Evolutionary conservation across 495 filamentous ascomycete species (phyloP), one percentile per base, ranked within the genome.

Genomic region (Glonium stellatum): DNA sequence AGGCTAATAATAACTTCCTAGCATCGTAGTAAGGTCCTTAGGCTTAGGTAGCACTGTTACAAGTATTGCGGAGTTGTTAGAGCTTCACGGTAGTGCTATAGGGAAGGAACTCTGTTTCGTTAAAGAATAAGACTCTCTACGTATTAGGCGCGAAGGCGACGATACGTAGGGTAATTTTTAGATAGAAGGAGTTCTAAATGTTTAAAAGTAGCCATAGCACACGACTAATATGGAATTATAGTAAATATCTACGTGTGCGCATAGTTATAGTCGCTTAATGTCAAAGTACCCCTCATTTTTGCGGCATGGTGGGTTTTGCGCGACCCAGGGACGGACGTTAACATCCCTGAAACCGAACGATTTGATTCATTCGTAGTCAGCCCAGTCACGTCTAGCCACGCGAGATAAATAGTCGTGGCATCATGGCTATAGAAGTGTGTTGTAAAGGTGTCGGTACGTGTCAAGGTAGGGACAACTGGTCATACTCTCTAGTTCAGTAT

Each of bases 121-220:
- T 21, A 54, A 13, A 48, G 22, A 60, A 60, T 18, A 37, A 52
- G 48, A 41, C 48, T 39, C 35, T 60, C 31, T 55, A 21, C 25
- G 39, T 54, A 42, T 62, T 53, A 62, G 35, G 59, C 42, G 53
- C 48, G 44, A 53, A 61, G 59, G 39, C 59, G 41, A 62, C 25
- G 37, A 57, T 57, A 48, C 53, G 41, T n/a, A 62, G 57, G 27
- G 53, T 62, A 56, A 62, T 62, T 61, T 62, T 57, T 57, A 57
- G 53, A 39, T 57, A 37, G 41, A 53, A 62, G 44, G 53, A 39
- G 41, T 57, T 44, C 36, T 34, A 21, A 42, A 41, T 57, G 42
- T 57, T 57, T 50, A 57, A 22, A 47, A 61, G 27, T 61, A 61
- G 59, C 59, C 57, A 61, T 62, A 49, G 53, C 52, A 57, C 39